Base-by-base conservation (phyloP, 148 eudicot genomes). In the Beta vulgaris region DNA sequence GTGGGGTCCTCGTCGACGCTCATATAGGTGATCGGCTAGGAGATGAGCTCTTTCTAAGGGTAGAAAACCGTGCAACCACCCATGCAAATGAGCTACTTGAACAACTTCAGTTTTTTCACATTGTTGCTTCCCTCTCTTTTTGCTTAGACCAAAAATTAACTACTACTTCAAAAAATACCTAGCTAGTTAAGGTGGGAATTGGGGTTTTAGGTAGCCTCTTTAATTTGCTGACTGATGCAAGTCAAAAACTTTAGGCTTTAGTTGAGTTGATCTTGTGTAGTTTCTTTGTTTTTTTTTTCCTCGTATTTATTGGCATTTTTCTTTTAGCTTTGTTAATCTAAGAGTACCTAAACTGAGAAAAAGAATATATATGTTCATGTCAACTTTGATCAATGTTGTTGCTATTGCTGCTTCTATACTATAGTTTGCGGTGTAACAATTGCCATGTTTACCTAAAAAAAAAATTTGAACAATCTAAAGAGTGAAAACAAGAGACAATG, bases 1-100 rank as follows among this genome's bases (percentile, higher is more conserved):
- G 91, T 36, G 98, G 98, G 2, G 98, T 94, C 69, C 84, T 94
- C 3, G 97, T 94, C 2, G 98, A 94, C 15, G 98, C 97, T 2
- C 98, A 94, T 80, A 87, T 94, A 0, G 98, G 98, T 0, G 97
- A 90, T 32, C 43, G 43, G 69, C 93, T 94, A 15, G 66, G 93
- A 61, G 86, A 88, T 21, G 91, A 88, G 87, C 86, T 94, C 29
- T 94, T 94, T 73, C 39, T 57, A 0, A 81, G 93, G 55, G 96
- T 90, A 15, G 86, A 84, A 32, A 73, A 44, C 53, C 89, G 98
- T 68, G 98, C 88, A 72, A 25, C 84, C 3, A 81, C 78, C 81
- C 81, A 89, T 28, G 96, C 95, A 12, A 86, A 88, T 58, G 95
- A 87, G 81, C 79, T 91, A 6, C 75, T 88, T 0, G 94, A 88